Evolutionary conservation across 371 early-diverging fungal genomes (phyloP).

Genomic region (Mucor sp.): DNA sequence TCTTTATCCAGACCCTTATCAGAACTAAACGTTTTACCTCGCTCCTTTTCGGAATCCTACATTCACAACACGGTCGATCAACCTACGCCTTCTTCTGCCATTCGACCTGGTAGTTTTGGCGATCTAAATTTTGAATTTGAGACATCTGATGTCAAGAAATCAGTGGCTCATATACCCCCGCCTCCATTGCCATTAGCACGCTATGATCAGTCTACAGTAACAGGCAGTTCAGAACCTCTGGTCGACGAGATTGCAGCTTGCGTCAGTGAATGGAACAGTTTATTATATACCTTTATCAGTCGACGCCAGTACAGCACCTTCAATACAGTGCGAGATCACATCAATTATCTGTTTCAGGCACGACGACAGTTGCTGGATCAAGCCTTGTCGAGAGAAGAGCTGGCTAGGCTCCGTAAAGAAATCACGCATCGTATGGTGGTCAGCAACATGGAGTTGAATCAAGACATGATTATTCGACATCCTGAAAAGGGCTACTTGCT

Average conservation of each 20-base stretch:
- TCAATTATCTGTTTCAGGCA: constrained; percentile 64
- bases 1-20: neutral
- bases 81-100: neutral
- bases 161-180: constrained; percentile 25
- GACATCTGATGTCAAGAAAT: neutral
- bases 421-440: constrained; percentile 62
- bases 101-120: constrained; percentile 24
- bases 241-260: constrained; percentile 72
- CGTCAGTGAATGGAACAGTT: constrained; percentile 67
- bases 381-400: constrained; percentile 65
- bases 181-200: constrained; percentile 53
- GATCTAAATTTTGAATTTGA: constrained; percentile 20
- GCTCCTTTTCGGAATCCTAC: constrained; percentile 38
- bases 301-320: constrained; percentile 61
- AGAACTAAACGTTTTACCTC: constrained; percentile 18
- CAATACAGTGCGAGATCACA: constrained; percentile 54
- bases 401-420: constrained; percentile 55
- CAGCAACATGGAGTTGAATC: constrained; percentile 58
- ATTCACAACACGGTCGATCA: constrained; percentile 5
- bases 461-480: constrained; percentile 66
- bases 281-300: constrained; percentile 56
- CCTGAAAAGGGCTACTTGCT: constrained; percentile 65
- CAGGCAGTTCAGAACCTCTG: constrained; percentile 64
- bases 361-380: constrained; percentile 70
- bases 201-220: constrained; percentile 57